These are phyloP conservation scores for Cystobasidiaceae sp. DNA, from an alignment of 1,284 basidiomycete species.

Conservation along the genomic window DNA sequence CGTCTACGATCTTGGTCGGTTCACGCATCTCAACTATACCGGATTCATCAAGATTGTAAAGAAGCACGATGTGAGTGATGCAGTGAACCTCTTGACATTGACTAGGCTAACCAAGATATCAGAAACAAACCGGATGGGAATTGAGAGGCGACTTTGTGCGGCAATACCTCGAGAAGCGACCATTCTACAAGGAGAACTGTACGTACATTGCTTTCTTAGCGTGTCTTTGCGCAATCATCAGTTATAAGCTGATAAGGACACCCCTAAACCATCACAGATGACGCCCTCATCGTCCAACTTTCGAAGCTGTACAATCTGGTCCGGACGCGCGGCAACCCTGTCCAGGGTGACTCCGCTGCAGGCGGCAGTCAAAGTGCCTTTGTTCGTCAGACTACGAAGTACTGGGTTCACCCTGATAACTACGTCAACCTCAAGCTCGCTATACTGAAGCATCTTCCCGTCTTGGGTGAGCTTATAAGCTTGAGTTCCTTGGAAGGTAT, in stretches of 20 bases:
- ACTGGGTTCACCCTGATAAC: constrained; percentile 93
- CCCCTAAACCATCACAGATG: constrained; percentile 45
- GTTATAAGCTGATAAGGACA: not conserved
- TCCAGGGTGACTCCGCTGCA: constrained; percentile 86
- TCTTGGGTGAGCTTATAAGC: constrained; percentile 60
- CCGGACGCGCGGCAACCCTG: constrained; percentile 87
- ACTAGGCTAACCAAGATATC: not conserved
- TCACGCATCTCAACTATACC: constrained; percentile 55
- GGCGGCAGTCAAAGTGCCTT: constrained; percentile 95
- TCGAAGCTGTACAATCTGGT: constrained; percentile 95
- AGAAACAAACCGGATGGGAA: constrained; percentile 58
- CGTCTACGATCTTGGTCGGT: constrained; percentile 84
- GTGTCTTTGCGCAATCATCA: constrained; percentile 33
- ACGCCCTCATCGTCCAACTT: constrained; percentile 91
- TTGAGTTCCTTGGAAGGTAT: constrained; percentile 3
- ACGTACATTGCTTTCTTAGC: constrained; percentile 55
- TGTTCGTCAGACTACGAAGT: constrained; percentile 95
- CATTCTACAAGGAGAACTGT: constrained; percentile 75
- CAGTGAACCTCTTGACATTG: not conserved
- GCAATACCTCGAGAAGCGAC: constrained; percentile 87
- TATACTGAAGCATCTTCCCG: constrained; percentile 86
- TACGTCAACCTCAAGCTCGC: constrained; percentile 93
- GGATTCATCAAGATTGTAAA: constrained; percentile 99
- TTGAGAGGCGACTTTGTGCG: constrained; percentile 64
- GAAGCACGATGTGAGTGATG: constrained; percentile 66